Percentiles rank a stretch among this genome's conserved stretches.
These are phyloP conservation scores for Piper longum DNA, from an alignment of 164 flowering plant genomes.

Conservation along the genomic window DNA sequence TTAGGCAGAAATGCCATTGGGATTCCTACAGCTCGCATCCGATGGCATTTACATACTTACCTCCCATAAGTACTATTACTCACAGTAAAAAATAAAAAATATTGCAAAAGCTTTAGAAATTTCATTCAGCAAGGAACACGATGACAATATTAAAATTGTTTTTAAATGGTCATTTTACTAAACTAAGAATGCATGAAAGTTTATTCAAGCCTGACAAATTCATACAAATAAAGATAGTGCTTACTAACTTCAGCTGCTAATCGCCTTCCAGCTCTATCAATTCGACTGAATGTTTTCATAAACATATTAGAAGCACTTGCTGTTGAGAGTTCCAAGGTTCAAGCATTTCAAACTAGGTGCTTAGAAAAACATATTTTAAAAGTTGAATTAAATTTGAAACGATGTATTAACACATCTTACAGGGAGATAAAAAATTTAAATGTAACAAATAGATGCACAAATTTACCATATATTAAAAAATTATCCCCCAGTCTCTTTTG, in stretches of 20 bases:
- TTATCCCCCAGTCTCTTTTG: constrained; percentile 64
- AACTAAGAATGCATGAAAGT: background rate
- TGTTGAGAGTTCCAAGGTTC: constrained; percentile 15
- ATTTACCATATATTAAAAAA: constrained; percentile 71
- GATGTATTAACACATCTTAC: too few species aligned
- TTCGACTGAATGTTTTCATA: constrained; percentile 74
- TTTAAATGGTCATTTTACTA: too few species aligned
- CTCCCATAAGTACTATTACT: background rate
- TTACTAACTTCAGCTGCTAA: constrained; percentile 83
- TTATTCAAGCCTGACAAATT: background rate
- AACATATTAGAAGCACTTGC: constrained; percentile 81
- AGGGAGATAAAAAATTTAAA: background rate
- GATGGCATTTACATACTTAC: background rate
- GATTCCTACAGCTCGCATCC: background rate
- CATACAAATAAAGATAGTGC: background rate
- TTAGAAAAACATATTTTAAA: background rate
- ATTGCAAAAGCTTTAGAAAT: background rate
- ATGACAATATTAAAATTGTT: too few species aligned
- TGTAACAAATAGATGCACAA: background rate
- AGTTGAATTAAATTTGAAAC: background rate
- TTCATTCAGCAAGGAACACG: background rate
- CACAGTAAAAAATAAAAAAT: too few species aligned
- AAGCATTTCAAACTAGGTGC: background rate
- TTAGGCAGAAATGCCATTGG: background rate
- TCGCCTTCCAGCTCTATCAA: constrained; percentile 87